Percentiles rank a stretch among this genome's conserved stretches.
Evolutionary conservation across 352 stramenopile genomes (phyloP).

Genomic region (Phytopythium sindhum): DNA sequence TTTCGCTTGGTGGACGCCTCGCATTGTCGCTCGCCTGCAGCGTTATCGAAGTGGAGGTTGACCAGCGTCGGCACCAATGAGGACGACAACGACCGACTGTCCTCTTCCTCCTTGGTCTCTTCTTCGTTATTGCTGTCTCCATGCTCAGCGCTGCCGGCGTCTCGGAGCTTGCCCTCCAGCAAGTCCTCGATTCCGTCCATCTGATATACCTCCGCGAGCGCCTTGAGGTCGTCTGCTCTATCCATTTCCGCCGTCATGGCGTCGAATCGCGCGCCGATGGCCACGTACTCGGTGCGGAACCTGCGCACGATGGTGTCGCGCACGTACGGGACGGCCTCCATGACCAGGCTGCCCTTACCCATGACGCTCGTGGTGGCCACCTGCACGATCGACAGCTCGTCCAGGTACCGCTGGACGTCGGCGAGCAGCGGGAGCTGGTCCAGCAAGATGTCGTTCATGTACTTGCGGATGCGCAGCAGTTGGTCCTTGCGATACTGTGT

Average conservation of each 20-base stretch:
- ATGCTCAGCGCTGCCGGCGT: not conserved
- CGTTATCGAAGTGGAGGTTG: conserved; percentile 46
- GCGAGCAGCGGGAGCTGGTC: conserved; percentile 95
- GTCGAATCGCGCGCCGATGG: conserved; percentile 50
- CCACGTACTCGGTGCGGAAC: conserved; percentile 32
- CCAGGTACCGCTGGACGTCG: conserved; percentile 93
- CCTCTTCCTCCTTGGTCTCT: conserved; percentile 12
- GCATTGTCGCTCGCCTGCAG: not conserved
- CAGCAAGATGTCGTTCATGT: conserved; percentile 92
- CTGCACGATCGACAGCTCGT: conserved; percentile 93
- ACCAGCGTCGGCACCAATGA: conserved; percentile 21
- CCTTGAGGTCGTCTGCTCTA: conserved; percentile 56
- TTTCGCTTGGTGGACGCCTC: conserved; percentile 21
- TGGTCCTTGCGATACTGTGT: conserved; percentile 93
- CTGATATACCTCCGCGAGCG: conserved; percentile 74
- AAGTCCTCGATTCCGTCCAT: conserved; percentile 79
- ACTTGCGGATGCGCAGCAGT: conserved; percentile 92
- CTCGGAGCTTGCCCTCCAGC: conserved; percentile 16
- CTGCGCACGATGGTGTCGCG: conserved; percentile 46
- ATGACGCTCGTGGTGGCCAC: conserved; percentile 32
- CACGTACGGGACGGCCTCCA: conserved; percentile 77
- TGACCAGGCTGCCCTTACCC: conserved; percentile 55
- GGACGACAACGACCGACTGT: not conserved
- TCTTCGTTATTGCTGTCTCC: conserved; percentile 8
- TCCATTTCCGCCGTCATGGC: conserved; percentile 34